phyloP scores from a whole-genome alignment of 331 rosid genomes.

The Quercus tomentella region DNA sequence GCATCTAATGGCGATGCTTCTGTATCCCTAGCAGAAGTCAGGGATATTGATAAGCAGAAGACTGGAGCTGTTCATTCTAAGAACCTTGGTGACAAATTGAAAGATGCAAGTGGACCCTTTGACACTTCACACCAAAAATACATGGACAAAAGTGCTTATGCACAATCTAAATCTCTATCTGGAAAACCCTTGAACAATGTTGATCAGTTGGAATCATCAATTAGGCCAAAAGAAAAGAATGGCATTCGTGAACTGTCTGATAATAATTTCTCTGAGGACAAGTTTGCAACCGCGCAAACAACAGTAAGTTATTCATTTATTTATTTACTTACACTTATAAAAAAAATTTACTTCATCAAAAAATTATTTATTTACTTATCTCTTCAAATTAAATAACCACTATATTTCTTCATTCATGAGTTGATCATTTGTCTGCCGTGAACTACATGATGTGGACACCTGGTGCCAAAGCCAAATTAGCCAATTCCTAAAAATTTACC shows the following conservation, averaged over 20 bases:
- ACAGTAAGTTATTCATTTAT: slow-evolving; percentile 49
- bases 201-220: slow-evolving; percentile 48
- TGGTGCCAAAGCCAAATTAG: background rate
- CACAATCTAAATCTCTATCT: slow-evolving; percentile 58
- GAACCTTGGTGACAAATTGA: slow-evolving; percentile 49
- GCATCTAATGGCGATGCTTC: slow-evolving; percentile 50
- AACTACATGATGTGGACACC: background rate
- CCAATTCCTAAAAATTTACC: background rate
- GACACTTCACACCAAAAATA: slow-evolving; percentile 54
- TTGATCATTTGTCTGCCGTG: background rate
- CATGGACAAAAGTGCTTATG: slow-evolving; percentile 56
- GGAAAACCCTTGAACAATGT: slow-evolving; percentile 43
- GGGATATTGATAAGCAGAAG: slow-evolving; percentile 65
- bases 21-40: slow-evolving; percentile 41
- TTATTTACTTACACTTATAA: background rate
- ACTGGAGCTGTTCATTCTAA: slow-evolving; percentile 51
- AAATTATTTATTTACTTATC: background rate
- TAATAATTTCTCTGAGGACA: slow-evolving; percentile 54
- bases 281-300: slow-evolving; percentile 39
- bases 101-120: slow-evolving; percentile 49
- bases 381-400: background rate
- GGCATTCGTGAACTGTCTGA: slow-evolving; percentile 61
- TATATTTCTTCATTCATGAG: background rate
- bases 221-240: slow-evolving; percentile 60
- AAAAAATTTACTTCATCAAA: no score